phyloP scores from a whole-genome alignment of 768 basidiomycete species.

The Boletus vinaceobasis region DNA sequence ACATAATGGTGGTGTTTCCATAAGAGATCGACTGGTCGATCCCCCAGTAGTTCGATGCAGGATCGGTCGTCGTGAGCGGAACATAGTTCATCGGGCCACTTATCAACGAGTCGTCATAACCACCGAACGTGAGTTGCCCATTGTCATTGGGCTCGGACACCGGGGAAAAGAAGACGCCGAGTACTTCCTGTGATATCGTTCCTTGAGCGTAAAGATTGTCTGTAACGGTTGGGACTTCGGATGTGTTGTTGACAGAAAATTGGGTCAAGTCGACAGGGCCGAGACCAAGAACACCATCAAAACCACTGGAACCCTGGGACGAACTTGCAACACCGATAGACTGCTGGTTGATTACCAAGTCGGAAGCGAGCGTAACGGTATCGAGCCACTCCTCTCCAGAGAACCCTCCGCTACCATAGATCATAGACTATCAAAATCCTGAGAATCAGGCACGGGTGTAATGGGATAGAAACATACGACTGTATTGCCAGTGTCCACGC shows the following conservation, averaged over 20 bases:
- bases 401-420: conserved; percentile 4
- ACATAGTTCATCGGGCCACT: conserved; percentile 19
- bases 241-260: conserved; percentile 14
- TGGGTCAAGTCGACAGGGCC: conserved; percentile 34
- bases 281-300: conserved; percentile 40
- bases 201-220: conserved; percentile 34
- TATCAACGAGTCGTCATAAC: conserved; percentile 13
- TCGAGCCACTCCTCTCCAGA: conserved; percentile 18
- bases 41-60: conserved; percentile 30
- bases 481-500: conserved; percentile 15
- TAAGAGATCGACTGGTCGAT: conserved; percentile 31
- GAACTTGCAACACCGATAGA: conserved; percentile 34
- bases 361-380: conserved; percentile 8
- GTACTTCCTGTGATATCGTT: conserved; percentile 22
- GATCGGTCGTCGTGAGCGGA: conserved; percentile 19
- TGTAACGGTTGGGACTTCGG: conserved; percentile 31
- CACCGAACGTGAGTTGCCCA: conserved; percentile 30
- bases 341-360: conserved; percentile 22
- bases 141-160: conserved; percentile 15
- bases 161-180: conserved; percentile 36
- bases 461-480: conserved; percentile 10
- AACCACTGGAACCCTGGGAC: conserved; percentile 24
- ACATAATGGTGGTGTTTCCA: conserved; percentile 20
- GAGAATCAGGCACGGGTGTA: conserved; percentile 4
- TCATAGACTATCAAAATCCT: background rate